Evolutionary conservation across 2,329 filamentous ascomycete species (phyloP).

Genomic region (Dryadomyces quercivorus): DNA sequence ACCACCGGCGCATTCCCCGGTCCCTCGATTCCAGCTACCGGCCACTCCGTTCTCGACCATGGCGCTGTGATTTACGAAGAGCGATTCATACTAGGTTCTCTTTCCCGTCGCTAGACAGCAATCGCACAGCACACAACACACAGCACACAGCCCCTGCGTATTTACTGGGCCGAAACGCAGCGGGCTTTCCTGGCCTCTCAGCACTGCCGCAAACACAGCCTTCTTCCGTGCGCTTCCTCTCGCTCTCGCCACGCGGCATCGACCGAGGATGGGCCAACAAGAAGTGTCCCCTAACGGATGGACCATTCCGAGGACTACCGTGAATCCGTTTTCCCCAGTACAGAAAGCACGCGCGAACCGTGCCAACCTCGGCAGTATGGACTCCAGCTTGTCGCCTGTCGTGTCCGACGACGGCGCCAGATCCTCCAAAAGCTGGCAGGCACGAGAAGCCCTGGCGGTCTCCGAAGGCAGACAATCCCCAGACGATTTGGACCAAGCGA

Average conservation of each 20-base stretch:
- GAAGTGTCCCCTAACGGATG: neutral
- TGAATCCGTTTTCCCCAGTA: neutral
- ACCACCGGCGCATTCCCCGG: neutral
- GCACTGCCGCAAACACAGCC: neutral
- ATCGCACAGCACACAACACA: no score
- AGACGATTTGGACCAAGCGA: neutral
- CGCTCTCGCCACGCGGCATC: neutral
- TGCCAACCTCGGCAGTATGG: conserved; percentile 4
- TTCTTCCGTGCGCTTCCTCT: neutral
- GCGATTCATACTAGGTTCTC: neutral
- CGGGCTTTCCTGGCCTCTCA: no score
- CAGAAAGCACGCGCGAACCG: neutral
- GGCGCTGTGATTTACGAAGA: neutral
- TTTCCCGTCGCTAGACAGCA: neutral
- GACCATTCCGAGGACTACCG: neutral
- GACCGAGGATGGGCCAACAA: neutral
- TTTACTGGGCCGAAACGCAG: neutral
- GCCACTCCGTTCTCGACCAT: neutral
- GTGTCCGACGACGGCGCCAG: conserved; percentile 8
- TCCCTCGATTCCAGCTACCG: neutral
- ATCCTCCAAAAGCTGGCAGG: conserved; percentile 9
- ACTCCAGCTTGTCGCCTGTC: conserved; percentile 1
- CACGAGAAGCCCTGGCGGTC: conserved; percentile 4
- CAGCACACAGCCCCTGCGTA: neutral
- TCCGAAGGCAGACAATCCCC: conserved; percentile 3